Evolutionary conservation across 345 rosid genomes (phyloP), one percentile per base, ranked within the genome.

Genomic region (Cardamine chenopodiifolia): DNA sequence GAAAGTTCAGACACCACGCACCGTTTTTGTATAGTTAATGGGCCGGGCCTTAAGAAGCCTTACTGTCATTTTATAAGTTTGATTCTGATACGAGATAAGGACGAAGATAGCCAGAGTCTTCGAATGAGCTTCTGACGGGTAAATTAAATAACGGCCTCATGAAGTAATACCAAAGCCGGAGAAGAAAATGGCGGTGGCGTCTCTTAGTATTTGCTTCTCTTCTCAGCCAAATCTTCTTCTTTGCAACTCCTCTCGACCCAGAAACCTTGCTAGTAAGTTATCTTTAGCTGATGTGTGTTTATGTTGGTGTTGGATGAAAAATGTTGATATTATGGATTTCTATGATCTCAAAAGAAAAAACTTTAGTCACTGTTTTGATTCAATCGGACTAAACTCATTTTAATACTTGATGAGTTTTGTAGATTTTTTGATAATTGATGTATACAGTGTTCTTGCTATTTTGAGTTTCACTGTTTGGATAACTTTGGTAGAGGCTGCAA

Each of bases 401-500:
- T 22, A 19, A n/a, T 13, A 39, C 28, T 53, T 71, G 52, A 31
- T 62, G 28, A 54, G 22, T 61, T 75, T 60, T 31, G 18, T 23
- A 22, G 6, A 3, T 5, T 9, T 37, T 56, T 34, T 53, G 3
- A 48, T 62, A 14, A 20, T 53, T 11, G 19, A 17, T 35, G 8
- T 13, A 13, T 68, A 68, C 25, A 35, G 23, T 59, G 44, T 49
- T 68, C 4, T 19, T 20, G 22, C 35, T 48, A 8, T 17, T 42
- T 31, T 77, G 26, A 54, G 55, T 44, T 57, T 68, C 32, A 62
- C 54, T 23, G 20, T 25, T 52, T 65, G 19, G 15, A n/a, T 7
- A 54, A 54, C n/a, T 42, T 18, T 79, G 44, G 56, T 82, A 88
- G 96, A 80, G 84, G 88, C 88, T 60, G 87, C 97, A 13, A 72